A percentile compares a stretch with the other conserved stretches of the same genome.
Evolutionary conservation across 1,284 basidiomycete genomes (phyloP).

Genomic region (Fomitopsis pinicola): DNA sequence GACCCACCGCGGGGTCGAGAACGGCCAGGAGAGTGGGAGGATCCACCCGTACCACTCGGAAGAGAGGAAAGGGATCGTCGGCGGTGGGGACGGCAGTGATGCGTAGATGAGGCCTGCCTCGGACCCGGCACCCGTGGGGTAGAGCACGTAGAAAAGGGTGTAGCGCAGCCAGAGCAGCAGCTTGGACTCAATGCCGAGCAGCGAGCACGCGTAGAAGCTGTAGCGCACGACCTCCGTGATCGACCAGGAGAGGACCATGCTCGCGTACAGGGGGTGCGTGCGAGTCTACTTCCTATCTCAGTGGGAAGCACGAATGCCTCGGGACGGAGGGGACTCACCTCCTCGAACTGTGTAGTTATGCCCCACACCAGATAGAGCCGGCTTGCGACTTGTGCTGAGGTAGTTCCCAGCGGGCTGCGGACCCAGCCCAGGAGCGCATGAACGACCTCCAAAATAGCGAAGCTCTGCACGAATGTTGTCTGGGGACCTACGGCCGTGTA

Average conservation of each 20-base stretch:
- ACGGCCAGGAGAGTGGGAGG: conserved; percentile 11
- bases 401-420: conserved; percentile 79
- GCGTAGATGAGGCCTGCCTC: conserved; percentile 85
- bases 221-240: conserved; percentile 92
- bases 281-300: conserved; percentile 46
- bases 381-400: conserved; percentile 83
- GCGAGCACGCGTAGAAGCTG: conserved; percentile 77
- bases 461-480: conserved; percentile 76
- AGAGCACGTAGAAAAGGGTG: conserved; percentile 90
- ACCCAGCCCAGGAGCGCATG: conserved; percentile 85
- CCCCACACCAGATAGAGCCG: conserved; percentile 89
- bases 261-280: conserved; percentile 77
- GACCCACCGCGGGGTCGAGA: conserved; percentile 2
- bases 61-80: conserved; percentile 12
- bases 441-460: conserved; percentile 77
- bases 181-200: conserved; percentile 50
- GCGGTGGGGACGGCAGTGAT: conserved; percentile 49
- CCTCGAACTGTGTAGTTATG: conserved; percentile 58
- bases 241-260: conserved; percentile 94
- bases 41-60: conserved; percentile 8
- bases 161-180: conserved; percentile 72
- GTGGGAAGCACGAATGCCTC: neutral
- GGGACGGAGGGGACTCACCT: conserved; percentile 33
- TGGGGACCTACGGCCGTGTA: conserved; percentile 56
- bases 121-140: conserved; percentile 87